Evolutionary conservation across 177 flowering plant genomes (phyloP).

Genomic region (Vitis hybrid): DNA sequence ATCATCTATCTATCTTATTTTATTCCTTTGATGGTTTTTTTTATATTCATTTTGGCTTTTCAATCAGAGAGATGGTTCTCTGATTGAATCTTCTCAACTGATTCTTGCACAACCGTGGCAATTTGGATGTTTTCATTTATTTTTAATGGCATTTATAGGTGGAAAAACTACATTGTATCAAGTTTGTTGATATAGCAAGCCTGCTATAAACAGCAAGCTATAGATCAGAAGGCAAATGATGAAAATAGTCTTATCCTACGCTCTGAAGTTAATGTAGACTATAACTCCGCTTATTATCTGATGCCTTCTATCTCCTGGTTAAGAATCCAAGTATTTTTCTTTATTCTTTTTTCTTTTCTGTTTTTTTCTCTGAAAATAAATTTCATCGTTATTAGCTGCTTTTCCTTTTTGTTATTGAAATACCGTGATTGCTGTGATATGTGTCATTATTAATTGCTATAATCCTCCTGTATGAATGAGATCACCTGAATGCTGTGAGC

Average conservation of each 20-base stretch:
- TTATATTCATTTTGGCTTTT: too few species aligned
- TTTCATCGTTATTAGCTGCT: background rate
- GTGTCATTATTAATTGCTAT: too few species aligned
- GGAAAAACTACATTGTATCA: too few species aligned
- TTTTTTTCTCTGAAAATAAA: background rate
- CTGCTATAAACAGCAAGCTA: too few species aligned
- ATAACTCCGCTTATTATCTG: slow-evolving; percentile 42
- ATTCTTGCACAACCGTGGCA: too few species aligned
- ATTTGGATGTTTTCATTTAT: too few species aligned
- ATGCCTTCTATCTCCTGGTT: slow-evolving; percentile 17
- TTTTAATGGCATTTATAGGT: too few species aligned
- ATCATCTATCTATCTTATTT: background rate
- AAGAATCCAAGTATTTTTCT: background rate
- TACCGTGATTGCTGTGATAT: background rate
- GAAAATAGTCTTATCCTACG: slow-evolving; percentile 45
- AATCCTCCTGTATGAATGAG: too few species aligned
- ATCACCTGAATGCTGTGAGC: too few species aligned
- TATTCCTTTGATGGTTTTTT: background rate
- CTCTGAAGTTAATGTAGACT: slow-evolving; percentile 41
- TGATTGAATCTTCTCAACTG: too few species aligned
- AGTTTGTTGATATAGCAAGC: too few species aligned
- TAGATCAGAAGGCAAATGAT: slow-evolving; percentile 36
- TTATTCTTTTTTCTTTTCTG: background rate
- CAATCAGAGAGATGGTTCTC: too few species aligned
- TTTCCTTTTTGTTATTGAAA: background rate